A percentile compares a stretch with the other conserved stretches of the same genome.
Evolutionary conservation across 495 filamentous ascomycete species (phyloP).

Genomic region (Daldinia decipiens): DNA sequence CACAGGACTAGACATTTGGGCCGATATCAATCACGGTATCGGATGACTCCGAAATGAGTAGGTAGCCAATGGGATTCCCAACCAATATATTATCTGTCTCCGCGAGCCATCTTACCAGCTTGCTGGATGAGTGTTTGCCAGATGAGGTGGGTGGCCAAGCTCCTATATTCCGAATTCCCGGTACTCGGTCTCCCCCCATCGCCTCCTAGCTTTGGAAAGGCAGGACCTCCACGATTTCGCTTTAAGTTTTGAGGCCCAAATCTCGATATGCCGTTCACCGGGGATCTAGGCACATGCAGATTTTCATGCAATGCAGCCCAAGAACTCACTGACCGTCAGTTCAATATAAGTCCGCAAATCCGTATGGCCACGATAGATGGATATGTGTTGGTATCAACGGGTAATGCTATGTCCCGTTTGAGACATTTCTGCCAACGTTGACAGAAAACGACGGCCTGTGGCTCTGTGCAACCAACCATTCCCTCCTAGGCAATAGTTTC

Average conservation of each 20-base stretch:
- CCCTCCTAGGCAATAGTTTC: slow-evolving; percentile 3
- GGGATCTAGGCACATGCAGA: slow-evolving; percentile 17
- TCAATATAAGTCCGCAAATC: background rate
- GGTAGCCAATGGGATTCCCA: slow-evolving; percentile 12
- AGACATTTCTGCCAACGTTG: slow-evolving; percentile 34
- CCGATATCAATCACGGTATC: slow-evolving; percentile 14
- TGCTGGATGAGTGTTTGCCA: slow-evolving; percentile 21
- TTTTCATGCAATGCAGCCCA: slow-evolving; percentile 36
- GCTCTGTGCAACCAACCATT: slow-evolving; percentile 40
- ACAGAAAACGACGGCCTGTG: slow-evolving; percentile 30
- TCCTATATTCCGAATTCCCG: slow-evolving; percentile 14
- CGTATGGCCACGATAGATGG: background rate
- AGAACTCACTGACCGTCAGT: slow-evolving; percentile 20
- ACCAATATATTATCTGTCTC: slow-evolving; percentile 10
- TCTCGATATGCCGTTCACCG: slow-evolving; percentile 29
- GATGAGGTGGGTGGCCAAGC: slow-evolving; percentile 18
- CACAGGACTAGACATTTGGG: slow-evolving; percentile 20
- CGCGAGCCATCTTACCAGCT: slow-evolving; percentile 8
- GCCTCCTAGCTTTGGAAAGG: background rate
- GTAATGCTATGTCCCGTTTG: slow-evolving; percentile 22
- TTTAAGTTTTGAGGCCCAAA: background rate
- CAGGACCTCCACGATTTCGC: background rate
- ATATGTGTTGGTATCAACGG: slow-evolving; percentile 7
- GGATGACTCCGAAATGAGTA: slow-evolving; percentile 31
- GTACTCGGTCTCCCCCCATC: slow-evolving; percentile 8